Conservation (phyloP, 352 stramenopile species). For the Globisporangium nodosum region DNA sequence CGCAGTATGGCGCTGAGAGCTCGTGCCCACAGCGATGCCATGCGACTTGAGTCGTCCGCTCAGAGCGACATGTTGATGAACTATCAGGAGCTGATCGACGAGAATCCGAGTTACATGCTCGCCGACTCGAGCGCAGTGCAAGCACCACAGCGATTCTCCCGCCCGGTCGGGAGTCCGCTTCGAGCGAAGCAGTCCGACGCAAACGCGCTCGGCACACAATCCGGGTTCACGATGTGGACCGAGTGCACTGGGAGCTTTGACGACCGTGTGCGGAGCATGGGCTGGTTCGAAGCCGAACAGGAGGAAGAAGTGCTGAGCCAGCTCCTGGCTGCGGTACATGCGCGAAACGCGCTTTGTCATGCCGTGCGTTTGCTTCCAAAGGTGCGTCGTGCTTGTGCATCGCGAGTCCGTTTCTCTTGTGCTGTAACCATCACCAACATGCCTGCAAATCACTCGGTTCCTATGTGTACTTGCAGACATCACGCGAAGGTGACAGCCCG, state of each 20-base stretch:
- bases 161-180: constrained; percentile 33
- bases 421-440: too few species aligned
- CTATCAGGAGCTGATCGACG: constrained; percentile 67
- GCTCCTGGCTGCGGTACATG: constrained; percentile 54
- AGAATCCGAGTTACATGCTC: constrained; percentile 77
- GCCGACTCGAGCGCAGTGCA: constrained; percentile 47
- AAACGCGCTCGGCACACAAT: constrained; percentile 15
- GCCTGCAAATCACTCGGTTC: background rate
- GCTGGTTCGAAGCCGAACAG: constrained; percentile 48
- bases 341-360: constrained; percentile 60
- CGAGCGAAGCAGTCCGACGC: constrained; percentile 35
- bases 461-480: constrained; percentile 9
- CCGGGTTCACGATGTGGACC: constrained; percentile 56
- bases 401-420: background rate
- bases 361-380: constrained; percentile 54
- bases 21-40: background rate
- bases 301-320: constrained; percentile 61
- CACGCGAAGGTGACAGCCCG: constrained; percentile 23
- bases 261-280: constrained; percentile 53
- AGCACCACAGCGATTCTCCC: constrained; percentile 12
- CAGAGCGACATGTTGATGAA: constrained; percentile 22
- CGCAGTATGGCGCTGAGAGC: background rate
- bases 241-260: constrained; percentile 63
- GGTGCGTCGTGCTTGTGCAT: constrained; percentile 14
- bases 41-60: constrained; percentile 2